Conservation (phyloP, 2,329 filamentous ascomycete genomes). For the Penicillium decumbens region DNA sequence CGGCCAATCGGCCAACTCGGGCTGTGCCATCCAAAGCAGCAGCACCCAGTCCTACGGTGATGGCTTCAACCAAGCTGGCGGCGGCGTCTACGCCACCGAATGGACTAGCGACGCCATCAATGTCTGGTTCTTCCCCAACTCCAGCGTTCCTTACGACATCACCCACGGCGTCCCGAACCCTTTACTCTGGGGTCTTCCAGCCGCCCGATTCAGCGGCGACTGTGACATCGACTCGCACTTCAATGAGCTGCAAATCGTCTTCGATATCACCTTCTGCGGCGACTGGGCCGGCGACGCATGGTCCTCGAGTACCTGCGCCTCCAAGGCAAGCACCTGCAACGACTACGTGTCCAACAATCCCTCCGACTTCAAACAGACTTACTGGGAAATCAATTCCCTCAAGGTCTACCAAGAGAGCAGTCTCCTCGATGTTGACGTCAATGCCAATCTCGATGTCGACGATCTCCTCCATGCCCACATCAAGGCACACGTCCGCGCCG, state of each 20-base stretch:
- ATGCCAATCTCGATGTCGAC: constrained; percentile 1
- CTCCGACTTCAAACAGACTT: constrained; percentile 64
- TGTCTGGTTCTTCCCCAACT: constrained; percentile 79
- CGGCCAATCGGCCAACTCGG: constrained; percentile 46
- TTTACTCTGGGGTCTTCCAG: constrained; percentile 62
- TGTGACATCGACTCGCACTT: constrained; percentile 72
- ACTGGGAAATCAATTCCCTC: constrained; percentile 71
- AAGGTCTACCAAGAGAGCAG: constrained; percentile 53
- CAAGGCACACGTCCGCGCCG: constrained; percentile 1
- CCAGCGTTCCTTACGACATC: constrained; percentile 61
- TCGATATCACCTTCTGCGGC: constrained; percentile 82
- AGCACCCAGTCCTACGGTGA: constrained; percentile 56
- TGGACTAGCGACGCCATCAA: constrained; percentile 70
- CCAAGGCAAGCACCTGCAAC: constrained; percentile 61
- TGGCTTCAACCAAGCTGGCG: constrained; percentile 65
- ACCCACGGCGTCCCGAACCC: constrained; percentile 58
- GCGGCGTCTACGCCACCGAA: constrained; percentile 69
- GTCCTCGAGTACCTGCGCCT: constrained; percentile 55
- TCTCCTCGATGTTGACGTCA: background rate
- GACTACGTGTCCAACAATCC: constrained; percentile 70
- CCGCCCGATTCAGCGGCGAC: constrained; percentile 62
- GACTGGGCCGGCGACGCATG: constrained; percentile 76
- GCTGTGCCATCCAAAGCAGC: constrained; percentile 56
- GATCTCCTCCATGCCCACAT: background rate
- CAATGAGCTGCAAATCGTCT: constrained; percentile 62